Evolutionary conservation across 2,329 filamentous ascomycete species (phyloP), one percentile per base, ranked within the genome.

Genomic region (Cordyceps tenuipes): DNA sequence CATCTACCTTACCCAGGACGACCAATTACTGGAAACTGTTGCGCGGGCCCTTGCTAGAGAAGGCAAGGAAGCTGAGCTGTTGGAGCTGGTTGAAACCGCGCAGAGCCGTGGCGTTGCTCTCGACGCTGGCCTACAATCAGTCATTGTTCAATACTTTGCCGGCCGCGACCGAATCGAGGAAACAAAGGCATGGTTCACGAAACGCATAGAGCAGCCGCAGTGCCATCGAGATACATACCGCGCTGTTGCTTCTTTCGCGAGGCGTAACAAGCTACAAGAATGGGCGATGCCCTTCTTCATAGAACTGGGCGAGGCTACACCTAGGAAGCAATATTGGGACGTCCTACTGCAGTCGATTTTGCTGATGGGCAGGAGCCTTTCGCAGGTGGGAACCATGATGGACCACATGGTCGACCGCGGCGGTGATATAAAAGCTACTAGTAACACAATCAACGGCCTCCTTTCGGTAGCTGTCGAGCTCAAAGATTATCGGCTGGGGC

Each of bases 391-490:
- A 47, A 65, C 61, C 21, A 90, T 70, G 85, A 90, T 68, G 79
- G 92, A 62, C 81, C 82, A 85, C 64, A 91, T 92, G 83, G 82
- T 94, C 62, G 77, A 82, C 48, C 78, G 86, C 21, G 71, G 79
- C 60, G 69, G 77, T 60, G 73, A 75, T 17, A 65, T 80, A 3
- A 72, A 76, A 7, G 84, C 91, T 0, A 86, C 90, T 59, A 85
- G 85, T 7, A 74, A 80, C 3, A 91, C 88, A 6, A 85, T 97
- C 66, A 96, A 97, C 68, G 76, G 78, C 6, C 79, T 97, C 29
- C 80, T 97, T 19, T 81, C 83, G 57, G 85, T 86, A 61, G 89
- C 90, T 10, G 86, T 87, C 64, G 82, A 83, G n/a, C 80, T 81
- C 59, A 79, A 86, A 12, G 86, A 95, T 66, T 79, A 85, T 0